These are phyloP conservation scores for Leptomonas seymouri DNA, from an alignment of 208 protist genomes.

Conservation along the genomic window DNA sequence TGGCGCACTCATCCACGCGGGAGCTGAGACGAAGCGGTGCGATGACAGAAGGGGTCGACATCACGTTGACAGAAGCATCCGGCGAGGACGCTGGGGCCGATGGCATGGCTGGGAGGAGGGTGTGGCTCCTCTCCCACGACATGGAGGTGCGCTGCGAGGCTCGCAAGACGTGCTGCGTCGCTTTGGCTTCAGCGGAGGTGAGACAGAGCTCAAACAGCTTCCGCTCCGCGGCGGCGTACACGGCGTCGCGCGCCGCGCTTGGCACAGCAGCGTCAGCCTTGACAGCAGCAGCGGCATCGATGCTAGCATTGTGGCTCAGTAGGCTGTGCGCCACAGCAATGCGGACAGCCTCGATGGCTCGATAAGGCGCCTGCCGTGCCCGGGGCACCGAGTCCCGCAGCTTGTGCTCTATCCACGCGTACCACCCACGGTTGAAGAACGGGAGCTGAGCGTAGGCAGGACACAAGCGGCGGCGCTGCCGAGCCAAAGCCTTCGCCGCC, in stretches of 20 bases:
- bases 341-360: conserved; percentile 50
- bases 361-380: conserved; percentile 44
- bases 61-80: no score
- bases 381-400: conserved; percentile 45
- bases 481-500: conserved; percentile 9
- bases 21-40: not conserved
- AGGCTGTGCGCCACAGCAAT: conserved; percentile 29
- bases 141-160: conserved; percentile 42
- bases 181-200: conserved; percentile 42
- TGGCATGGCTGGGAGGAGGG: not conserved
- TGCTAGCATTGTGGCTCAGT: not conserved
- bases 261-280: not conserved
- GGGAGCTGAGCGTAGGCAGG: conserved; percentile 10
- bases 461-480: conserved; percentile 21
- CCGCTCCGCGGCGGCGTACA: conserved; percentile 43
- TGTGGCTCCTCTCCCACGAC: conserved; percentile 20
- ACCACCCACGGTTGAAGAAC: conserved; percentile 38
- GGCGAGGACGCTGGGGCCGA: not conserved
- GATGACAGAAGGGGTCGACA: not conserved
- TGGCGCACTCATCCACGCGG: not conserved
- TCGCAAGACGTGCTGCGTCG: conserved; percentile 77
- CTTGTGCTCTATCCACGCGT: conserved; percentile 48
- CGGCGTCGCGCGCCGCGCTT: conserved; percentile 11
- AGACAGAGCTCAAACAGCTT: conserved; percentile 53
- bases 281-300: not conserved